Evolutionary conservation across 192 early-diverging fungal species (phyloP), one percentile per base, ranked within the genome.

Genomic region (Spizellomyces punctatus): DNA sequence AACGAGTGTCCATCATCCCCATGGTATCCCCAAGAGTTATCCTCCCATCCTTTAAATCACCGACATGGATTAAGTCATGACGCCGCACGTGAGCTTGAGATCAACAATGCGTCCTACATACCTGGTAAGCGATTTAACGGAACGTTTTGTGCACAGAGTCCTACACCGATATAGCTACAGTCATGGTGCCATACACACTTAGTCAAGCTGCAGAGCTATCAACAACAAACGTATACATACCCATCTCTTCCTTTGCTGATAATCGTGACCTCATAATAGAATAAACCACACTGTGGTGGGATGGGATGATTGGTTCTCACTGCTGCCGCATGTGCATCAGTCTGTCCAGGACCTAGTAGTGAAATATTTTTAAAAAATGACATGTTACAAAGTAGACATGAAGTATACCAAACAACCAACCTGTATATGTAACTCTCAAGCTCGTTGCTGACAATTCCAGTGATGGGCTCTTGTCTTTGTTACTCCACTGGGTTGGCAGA

Each of bases 21-120:
- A 79, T 98, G 96, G 81, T 98, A 99, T 8, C 96, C 96, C 90
- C 91, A 99, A 6, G 95, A 96, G 59, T 89, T 72, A 4, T 83
- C 70, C 63, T 98, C 94, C 91, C 93, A 96, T 1, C 97, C 93
- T 93, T 69, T 48, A 36, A 36, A 54, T 19, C 50, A 54, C 50
- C 50, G 17, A 54, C 27, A 36, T 36, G 0, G 42, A 6, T n/a
- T 22, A 14, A 60, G 6, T 0, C 22, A 69, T 47, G 62, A 58
- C 50, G 49, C n/a, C 10, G 4, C 12, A 19, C 0, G 50, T 12
- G 50, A 54, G 50, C 17, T 54, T 19, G 2, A 54, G 50, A 54
- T 54, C 50, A 12, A 36, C 27, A 0, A 36, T 36, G 27, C 27
- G 27, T 36, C 27, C 27, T 10, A 12, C 69, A 65, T 85, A 93